phyloP scores from a whole-genome alignment of 805 yeast genomes.

The Saccharomycopsis microspora region DNA sequence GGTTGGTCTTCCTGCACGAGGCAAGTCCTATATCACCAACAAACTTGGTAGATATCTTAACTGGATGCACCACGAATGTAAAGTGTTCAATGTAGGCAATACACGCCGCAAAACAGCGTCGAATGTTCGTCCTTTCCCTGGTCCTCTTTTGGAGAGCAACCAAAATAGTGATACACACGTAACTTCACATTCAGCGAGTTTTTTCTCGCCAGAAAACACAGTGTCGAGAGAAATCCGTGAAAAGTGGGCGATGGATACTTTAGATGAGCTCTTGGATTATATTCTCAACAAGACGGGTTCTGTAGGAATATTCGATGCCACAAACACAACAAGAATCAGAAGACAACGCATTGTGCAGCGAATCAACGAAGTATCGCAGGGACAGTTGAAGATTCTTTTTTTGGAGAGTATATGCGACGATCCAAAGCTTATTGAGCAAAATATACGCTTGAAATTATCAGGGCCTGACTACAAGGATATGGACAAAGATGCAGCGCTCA shows the following conservation, averaged over 20 bases:
- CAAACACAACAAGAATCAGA: conserved; percentile 62
- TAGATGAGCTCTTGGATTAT: conserved; percentile 74
- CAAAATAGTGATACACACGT: background rate
- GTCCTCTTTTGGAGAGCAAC: conserved; percentile 3
- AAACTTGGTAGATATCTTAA: conserved; percentile 82
- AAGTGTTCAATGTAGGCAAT: conserved; percentile 91
- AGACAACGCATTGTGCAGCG: conserved; percentile 36
- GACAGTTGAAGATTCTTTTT: conserved; percentile 62
- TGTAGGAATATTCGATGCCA: conserved; percentile 86
- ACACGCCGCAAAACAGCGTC: conserved; percentile 66
- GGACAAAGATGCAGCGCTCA: conserved; percentile 61
- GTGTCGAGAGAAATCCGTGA: conserved; percentile 61
- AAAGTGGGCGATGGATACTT: conserved; percentile 93
- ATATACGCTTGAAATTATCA: conserved; percentile 71
- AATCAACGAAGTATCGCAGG: conserved; percentile 29
- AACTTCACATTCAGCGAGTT: conserved; percentile 60
- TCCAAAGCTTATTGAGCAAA: conserved; percentile 64
- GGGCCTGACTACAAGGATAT: conserved; percentile 90
- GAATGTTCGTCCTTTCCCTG: conserved; percentile 23
- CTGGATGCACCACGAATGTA: conserved; percentile 87
- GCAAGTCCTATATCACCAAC: conserved; percentile 87
- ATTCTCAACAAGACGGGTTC: conserved; percentile 73
- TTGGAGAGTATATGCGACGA: conserved; percentile 85
- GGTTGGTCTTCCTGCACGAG: conserved; percentile 78
- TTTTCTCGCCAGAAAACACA: conserved; percentile 73